Evolutionary conservation across 768 basidiomycete genomes (phyloP), one percentile per base, ranked within the genome.

Genomic region (Suillus weaverae): DNA sequence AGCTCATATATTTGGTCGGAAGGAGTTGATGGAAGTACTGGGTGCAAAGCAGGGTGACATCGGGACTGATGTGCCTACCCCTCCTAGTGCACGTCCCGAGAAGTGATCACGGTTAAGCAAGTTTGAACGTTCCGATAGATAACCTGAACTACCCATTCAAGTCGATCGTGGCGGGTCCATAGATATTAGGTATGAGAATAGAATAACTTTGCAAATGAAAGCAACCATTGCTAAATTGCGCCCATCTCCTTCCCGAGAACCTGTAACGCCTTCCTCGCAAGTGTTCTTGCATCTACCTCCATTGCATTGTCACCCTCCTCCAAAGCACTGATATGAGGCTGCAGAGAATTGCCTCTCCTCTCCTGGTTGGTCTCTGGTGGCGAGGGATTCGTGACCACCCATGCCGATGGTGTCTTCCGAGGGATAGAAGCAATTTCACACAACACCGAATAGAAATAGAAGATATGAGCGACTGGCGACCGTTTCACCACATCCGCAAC

Each of bases 371-470:
- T 63, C 54, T 64, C 18, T 30, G 48, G 50, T 26, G 14, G 55
- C 22, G 38, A 44, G 16, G 68, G 39, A 59, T 35, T 53, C 4
- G 75, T 66, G 39, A 72, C 35, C 13, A 91, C 77, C 89, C 91
- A 94, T 13, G 86, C 83, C 2, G 84, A 81, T 0, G 94, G 91
- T 14, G 87, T 81, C 69, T 83, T 85, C 35, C 88, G 81, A 0
- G 90, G 86, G 62, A 89, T 84, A 2, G 93, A 87, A 9, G 85
- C 89, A 55, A 97, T 89, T 70, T 94, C 89, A 69, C 91, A 90
- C 5, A 97, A 75, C 2, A 91, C 77, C 0, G 86, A 79, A 71
- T 96, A 96, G 64, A 97, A 89, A 72, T 95, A 89, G 83, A 97
- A 97, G 13, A 99, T 78, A 70, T 97, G 95, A 0, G 91, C 94